Conservation (phyloP, 2,329 filamentous ascomycete genomes). For the Botryotinia convoluta region DNA sequence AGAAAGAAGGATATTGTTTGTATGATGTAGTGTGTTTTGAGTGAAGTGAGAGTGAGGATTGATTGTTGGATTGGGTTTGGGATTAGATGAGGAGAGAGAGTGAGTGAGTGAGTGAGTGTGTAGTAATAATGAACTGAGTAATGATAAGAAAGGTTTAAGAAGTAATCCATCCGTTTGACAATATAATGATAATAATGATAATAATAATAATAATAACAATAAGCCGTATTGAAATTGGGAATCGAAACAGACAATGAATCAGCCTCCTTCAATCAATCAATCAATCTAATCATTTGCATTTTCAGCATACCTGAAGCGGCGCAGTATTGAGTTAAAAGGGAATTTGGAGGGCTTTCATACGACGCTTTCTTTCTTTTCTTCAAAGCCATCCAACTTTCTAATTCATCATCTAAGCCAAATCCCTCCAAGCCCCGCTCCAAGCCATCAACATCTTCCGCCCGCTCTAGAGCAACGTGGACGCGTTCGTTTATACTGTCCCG, state of each 20-base stretch:
- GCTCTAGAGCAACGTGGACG: background rate
- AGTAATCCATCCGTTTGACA: background rate
- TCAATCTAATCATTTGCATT: background rate
- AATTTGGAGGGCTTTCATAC: constrained; percentile 5
- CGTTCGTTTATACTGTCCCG: background rate
- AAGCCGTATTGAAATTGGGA: background rate
- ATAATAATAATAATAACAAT: background rate
- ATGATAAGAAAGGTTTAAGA: background rate
- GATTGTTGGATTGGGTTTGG: background rate
- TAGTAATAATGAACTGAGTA: background rate
- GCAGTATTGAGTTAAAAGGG: background rate
- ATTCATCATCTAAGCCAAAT: constrained; percentile 6
- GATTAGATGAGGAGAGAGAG: background rate
- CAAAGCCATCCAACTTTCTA: constrained; percentile 7
- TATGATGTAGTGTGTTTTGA: background rate
- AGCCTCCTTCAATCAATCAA: background rate
- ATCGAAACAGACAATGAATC: background rate
- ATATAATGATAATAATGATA: background rate
- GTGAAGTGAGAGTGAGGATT: background rate
- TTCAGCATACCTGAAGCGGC: constrained; percentile 16
- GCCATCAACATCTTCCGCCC: constrained; percentile 3
- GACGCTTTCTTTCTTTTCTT: background rate
- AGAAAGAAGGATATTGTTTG: background rate
- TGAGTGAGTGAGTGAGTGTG: background rate
- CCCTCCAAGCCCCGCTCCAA: constrained; percentile 2